Evolutionary conservation across 2,329 filamentous ascomycete species (phyloP).

Genomic region (Alternaria brassicae): DNA sequence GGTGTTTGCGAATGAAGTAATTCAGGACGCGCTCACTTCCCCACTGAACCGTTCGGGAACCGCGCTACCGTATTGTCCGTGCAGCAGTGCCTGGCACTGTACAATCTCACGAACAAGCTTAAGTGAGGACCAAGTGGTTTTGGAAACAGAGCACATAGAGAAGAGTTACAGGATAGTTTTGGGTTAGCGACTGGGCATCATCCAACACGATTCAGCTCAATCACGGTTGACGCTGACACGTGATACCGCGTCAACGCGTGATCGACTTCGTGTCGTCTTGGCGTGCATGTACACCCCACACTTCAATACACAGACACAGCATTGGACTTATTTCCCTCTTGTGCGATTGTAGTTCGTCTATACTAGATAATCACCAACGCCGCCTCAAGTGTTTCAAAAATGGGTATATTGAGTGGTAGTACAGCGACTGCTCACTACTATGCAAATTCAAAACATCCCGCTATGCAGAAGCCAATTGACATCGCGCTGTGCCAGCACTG

Average conservation of each 20-base stretch:
- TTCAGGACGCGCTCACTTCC: constrained; percentile 30
- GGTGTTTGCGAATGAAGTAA: constrained; percentile 10
- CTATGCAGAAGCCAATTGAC: constrained; percentile 26
- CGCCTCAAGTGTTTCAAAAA: background rate
- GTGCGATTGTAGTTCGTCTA: constrained; percentile 5
- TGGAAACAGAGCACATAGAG: background rate
- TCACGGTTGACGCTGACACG: constrained; percentile 5
- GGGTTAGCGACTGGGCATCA: too few relatives aligned
- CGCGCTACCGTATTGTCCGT: constrained; percentile 19
- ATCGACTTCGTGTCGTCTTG: background rate
- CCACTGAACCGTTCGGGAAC: constrained; percentile 19
- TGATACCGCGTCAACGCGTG: constrained; percentile 24
- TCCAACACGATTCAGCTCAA: background rate
- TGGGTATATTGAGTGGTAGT: constrained; percentile 19
- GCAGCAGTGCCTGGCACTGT: background rate
- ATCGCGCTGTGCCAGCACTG: background rate
- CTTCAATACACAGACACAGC: background rate
- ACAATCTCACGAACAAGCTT: background rate
- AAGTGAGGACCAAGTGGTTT: background rate
- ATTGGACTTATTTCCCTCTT: background rate
- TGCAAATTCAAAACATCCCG: constrained; percentile 24
- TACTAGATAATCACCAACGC: constrained; percentile 3
- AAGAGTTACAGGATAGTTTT: background rate
- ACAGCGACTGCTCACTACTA: constrained; percentile 12
- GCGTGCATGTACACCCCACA: background rate